Conservation (phyloP, 805 yeast species). For the Metschnikowia cerradonensis region DNA sequence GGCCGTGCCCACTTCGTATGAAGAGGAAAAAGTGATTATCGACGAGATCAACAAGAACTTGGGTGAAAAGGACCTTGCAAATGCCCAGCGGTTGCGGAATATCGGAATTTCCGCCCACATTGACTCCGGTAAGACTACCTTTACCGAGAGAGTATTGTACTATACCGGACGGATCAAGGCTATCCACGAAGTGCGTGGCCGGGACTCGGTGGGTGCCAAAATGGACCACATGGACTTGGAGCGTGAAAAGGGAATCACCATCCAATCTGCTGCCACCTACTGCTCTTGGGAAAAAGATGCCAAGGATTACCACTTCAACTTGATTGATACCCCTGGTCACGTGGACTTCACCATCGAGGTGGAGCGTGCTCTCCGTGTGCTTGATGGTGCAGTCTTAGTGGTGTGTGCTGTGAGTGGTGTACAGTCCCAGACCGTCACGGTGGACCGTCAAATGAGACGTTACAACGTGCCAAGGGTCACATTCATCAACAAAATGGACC, state of each 20-base stretch:
- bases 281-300: slow-evolving; percentile 88
- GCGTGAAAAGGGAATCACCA: slow-evolving; percentile 97
- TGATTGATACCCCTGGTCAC: slow-evolving; percentile 98
- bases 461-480: slow-evolving; percentile 96
- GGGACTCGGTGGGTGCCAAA: slow-evolving; percentile 97
- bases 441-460: slow-evolving; percentile 97
- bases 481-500: slow-evolving; percentile 96
- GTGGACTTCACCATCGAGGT: slow-evolving; percentile 98
- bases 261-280: slow-evolving; percentile 98
- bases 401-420: slow-evolving; percentile 99
- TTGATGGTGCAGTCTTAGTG: slow-evolving; percentile 97
- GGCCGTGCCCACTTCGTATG: slow-evolving; percentile 46
- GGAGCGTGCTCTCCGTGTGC: slow-evolving; percentile 95
- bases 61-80: slow-evolving; percentile 47
- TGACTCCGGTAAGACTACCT: slow-evolving; percentile 97
- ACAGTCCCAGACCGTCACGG: slow-evolving; percentile 97
- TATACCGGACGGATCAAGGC: slow-evolving; percentile 97
- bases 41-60: slow-evolving; percentile 52
- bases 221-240: slow-evolving; percentile 99
- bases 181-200: slow-evolving; percentile 94
- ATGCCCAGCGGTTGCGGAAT: slow-evolving; percentile 69
- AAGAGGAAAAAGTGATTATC: slow-evolving; percentile 67
- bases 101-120: slow-evolving; percentile 98
- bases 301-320: slow-evolving; percentile 75
- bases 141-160: slow-evolving; percentile 93